These are phyloP conservation scores for Blastocystis sp. DNA, from an alignment of 352 stramenopile species.

Conservation along the genomic window DNA sequence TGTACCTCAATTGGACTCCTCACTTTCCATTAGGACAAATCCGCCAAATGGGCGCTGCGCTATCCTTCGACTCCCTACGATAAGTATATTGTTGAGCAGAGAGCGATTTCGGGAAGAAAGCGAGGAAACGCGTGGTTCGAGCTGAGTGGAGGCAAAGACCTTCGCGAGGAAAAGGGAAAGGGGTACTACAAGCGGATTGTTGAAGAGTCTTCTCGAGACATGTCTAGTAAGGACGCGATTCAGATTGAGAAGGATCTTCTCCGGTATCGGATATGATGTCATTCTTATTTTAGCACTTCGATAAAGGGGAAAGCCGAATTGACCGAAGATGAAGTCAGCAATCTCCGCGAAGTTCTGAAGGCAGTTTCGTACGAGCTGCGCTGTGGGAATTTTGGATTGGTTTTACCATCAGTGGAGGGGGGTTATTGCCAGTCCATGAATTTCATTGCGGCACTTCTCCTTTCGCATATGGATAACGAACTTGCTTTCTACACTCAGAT, in stretches of 20 bases:
- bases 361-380: conserved; percentile 18
- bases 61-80: conserved; percentile 31
- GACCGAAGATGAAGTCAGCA: background rate
- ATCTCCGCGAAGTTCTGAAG: conserved; percentile 22
- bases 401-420: background rate
- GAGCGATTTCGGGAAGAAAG: background rate
- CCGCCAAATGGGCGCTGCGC: background rate
- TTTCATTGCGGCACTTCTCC: conserved; percentile 18
- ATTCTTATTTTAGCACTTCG: background rate
- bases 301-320: background rate
- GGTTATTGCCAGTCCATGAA: conserved; percentile 54
- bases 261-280: background rate
- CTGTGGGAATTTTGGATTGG: background rate
- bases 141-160: conserved; percentile 27
- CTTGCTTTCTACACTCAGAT: conserved; percentile 39
- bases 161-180: conserved; percentile 12
- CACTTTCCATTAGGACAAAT: background rate
- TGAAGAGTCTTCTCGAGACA: background rate
- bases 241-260: conserved; percentile 39
- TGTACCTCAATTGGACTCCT: background rate
- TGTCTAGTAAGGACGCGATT: conserved; percentile 12
- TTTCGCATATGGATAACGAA: conserved; percentile 15
- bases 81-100: conserved; percentile 23
- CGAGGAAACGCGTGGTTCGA: conserved; percentile 45
- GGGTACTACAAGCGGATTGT: conserved; percentile 39